A percentile compares a stretch with the other conserved stretches of the same genome.
phyloP scores from a whole-genome alignment of 1,139 yeast species.

The Suhomyces kunorum region DNA sequence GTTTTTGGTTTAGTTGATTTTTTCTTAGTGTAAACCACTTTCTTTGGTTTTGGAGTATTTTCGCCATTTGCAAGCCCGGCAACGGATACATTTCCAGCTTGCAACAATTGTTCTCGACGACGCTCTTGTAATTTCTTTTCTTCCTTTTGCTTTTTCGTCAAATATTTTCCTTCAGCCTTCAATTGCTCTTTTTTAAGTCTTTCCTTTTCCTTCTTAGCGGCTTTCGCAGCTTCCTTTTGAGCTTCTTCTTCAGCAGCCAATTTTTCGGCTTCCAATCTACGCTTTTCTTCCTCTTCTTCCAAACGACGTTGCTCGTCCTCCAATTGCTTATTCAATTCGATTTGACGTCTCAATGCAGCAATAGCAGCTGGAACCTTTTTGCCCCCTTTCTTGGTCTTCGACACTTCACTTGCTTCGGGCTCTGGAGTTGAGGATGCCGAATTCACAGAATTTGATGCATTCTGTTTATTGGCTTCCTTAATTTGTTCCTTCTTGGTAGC shows the following conservation, averaged over 20 bases:
- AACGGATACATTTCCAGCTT: conserved; percentile 70
- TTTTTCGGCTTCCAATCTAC: conserved; percentile 62
- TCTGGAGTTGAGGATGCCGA: conserved; percentile 28
- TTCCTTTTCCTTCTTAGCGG: conserved; percentile 78
- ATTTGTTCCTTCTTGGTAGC: conserved; percentile 67
- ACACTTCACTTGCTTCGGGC: conserved; percentile 25
- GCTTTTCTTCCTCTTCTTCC: conserved; percentile 71
- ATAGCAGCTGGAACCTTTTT: conserved; percentile 77
- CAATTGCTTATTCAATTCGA: conserved; percentile 80
- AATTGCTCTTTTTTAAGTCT: conserved; percentile 75
- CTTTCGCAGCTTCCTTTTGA: conserved; percentile 68
- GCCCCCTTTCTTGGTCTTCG: conserved; percentile 51
- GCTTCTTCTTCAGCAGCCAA: conserved; percentile 63
- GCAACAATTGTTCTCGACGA: conserved; percentile 83
- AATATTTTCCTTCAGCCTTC: conserved; percentile 88
- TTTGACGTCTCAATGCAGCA: conserved; percentile 79
- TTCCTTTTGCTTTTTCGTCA: conserved; percentile 93
- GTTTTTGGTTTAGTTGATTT: conserved; percentile 52
- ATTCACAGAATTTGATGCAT: conserved; percentile 50
- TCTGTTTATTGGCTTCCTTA: conserved; percentile 61
- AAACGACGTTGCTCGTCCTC: conserved; percentile 69
- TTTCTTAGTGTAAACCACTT: conserved; percentile 74
- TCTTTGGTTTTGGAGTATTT: conserved; percentile 57
- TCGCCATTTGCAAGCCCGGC: conserved; percentile 62
- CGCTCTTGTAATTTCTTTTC: conserved; percentile 84